A percentile compares a stretch with the other conserved stretches of the same genome.
Evolutionary conservation across 2,329 filamentous ascomycete species (phyloP).

Genomic region (Mycosphaerella arachidis): DNA sequence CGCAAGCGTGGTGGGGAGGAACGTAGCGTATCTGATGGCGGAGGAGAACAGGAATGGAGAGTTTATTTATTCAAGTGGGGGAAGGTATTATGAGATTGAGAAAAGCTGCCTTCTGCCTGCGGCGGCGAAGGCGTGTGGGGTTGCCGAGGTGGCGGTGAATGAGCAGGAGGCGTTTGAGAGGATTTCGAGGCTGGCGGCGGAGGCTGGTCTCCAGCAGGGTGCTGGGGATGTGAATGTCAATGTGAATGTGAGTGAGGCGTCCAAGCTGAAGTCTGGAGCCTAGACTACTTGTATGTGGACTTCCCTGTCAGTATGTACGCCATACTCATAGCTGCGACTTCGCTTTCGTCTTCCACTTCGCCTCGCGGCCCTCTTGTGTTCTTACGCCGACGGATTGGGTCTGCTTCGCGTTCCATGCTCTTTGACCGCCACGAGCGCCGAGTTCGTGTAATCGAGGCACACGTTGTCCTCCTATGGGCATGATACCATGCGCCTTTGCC

Average conservation of each 20-base stretch:
- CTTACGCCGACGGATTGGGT: neutral
- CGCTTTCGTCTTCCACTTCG: neutral
- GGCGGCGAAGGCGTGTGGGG: slow-evolving; percentile 10
- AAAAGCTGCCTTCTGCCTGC: slow-evolving; percentile 32
- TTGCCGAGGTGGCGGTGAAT: slow-evolving; percentile 3
- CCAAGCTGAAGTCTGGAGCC: neutral
- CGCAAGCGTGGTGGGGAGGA: slow-evolving; percentile 46
- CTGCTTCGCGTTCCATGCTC: neutral
- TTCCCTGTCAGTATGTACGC: neutral
- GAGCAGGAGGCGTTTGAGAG: slow-evolving; percentile 12
- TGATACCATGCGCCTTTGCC: neutral
- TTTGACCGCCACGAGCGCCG: neutral
- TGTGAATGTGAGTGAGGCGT: neutral
- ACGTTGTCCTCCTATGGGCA: neutral
- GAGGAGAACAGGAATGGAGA: slow-evolving; percentile 48
- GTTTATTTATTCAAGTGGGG: slow-evolving; percentile 48
- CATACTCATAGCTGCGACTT: neutral
- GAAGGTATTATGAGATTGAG: slow-evolving; percentile 53
- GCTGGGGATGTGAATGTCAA: too few species aligned
- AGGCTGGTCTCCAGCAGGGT: neutral
- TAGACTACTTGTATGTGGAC: neutral
- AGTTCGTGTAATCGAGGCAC: neutral
- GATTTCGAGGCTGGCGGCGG: slow-evolving; percentile 3
- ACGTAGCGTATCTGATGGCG: slow-evolving; percentile 48
- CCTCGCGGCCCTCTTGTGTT: neutral